A percentile compares a stretch with the other conserved stretches of the same genome.
phyloP scores from a whole-genome alignment of 2,329 filamentous ascomycete genomes.

The Colletotrichum paranaense region DNA sequence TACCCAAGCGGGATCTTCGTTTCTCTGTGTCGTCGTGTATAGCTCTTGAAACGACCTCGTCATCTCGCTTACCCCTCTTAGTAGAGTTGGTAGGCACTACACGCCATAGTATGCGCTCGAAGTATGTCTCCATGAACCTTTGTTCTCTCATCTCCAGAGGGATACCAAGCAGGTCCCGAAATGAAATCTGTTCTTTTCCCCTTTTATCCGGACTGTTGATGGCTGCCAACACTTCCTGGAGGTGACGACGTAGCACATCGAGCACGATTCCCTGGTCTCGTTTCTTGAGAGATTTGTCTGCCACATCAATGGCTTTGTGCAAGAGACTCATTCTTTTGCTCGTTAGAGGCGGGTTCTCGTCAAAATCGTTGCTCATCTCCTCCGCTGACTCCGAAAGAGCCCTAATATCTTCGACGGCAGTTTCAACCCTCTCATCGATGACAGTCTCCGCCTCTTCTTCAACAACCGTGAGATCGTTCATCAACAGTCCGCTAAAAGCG shows the following conservation, averaged over 20 bases:
- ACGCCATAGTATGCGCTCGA: slow-evolving; percentile 1
- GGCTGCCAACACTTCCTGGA: slow-evolving; percentile 59
- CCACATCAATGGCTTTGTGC: slow-evolving; percentile 12
- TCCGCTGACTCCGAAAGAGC: neutral
- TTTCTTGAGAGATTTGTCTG: slow-evolving; percentile 31
- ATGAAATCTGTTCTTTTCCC: neutral
- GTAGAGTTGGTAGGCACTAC: neutral
- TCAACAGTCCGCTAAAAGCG: slow-evolving; percentile 48
- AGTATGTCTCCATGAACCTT: slow-evolving; percentile 28
- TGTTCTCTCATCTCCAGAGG: slow-evolving; percentile 16
- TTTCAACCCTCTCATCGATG: slow-evolving; percentile 32
- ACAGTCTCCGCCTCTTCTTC: slow-evolving; percentile 14
- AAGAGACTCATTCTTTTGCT: neutral
- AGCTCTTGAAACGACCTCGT: slow-evolving; percentile 8
- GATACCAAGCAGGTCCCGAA: neutral
- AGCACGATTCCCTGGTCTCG: slow-evolving; percentile 50
- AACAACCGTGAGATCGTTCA: slow-evolving; percentile 31
- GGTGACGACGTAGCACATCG: slow-evolving; percentile 60
- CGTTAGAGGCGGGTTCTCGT: neutral
- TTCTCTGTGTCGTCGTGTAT: slow-evolving; percentile 10
- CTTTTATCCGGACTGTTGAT: slow-evolving; percentile 50
- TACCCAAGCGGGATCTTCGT: neutral
- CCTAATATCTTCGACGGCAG: neutral
- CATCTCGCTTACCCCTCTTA: neutral
- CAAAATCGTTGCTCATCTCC: neutral